A percentile compares a stretch with the other conserved stretches of the same genome.
phyloP scores from a whole-genome alignment of 2,329 filamentous ascomycete species.

The Capronia coronata region DNA sequence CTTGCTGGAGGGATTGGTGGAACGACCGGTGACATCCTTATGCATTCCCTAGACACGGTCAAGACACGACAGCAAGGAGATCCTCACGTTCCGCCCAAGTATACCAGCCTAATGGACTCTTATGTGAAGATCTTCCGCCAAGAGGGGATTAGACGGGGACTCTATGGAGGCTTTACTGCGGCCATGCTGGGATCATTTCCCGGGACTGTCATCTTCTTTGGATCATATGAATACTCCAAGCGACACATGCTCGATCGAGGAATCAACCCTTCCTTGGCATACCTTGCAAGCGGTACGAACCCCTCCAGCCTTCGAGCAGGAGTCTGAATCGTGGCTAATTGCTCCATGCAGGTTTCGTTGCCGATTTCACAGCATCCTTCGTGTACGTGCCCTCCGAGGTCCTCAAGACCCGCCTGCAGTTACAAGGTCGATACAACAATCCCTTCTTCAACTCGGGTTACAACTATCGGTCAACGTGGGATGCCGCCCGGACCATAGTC shows the following conservation, averaged over 20 bases:
- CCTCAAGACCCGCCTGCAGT: conserved; percentile 89
- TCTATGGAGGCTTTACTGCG: conserved; percentile 91
- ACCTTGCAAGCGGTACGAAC: conserved; percentile 68
- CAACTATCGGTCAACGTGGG: conserved; percentile 80
- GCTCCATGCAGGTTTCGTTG: conserved; percentile 61
- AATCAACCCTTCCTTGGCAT: conserved; percentile 73
- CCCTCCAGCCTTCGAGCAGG: neutral
- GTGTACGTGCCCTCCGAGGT: conserved; percentile 97
- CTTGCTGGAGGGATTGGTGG: conserved; percentile 89
- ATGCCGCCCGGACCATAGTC: conserved; percentile 80
- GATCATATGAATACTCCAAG: conserved; percentile 93
- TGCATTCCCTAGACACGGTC: conserved; percentile 98
- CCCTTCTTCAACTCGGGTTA: conserved; percentile 90
- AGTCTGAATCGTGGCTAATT: conserved; percentile 6
- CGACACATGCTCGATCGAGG: conserved; percentile 78
- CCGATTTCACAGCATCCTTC: conserved; percentile 83
- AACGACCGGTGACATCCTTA: conserved; percentile 89
- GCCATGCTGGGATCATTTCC: conserved; percentile 88
- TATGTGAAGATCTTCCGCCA: conserved; percentile 91
- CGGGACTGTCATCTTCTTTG: conserved; percentile 91
- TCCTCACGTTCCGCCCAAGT: conserved; percentile 85
- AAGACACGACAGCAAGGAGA: conserved; percentile 98
- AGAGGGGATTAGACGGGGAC: conserved; percentile 74
- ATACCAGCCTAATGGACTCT: conserved; percentile 80
- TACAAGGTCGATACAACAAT: conserved; percentile 93